Base-by-base conservation (phyloP, 2,329 filamentous ascomycete genomes). In the Ramichloridium luteum region DNA sequence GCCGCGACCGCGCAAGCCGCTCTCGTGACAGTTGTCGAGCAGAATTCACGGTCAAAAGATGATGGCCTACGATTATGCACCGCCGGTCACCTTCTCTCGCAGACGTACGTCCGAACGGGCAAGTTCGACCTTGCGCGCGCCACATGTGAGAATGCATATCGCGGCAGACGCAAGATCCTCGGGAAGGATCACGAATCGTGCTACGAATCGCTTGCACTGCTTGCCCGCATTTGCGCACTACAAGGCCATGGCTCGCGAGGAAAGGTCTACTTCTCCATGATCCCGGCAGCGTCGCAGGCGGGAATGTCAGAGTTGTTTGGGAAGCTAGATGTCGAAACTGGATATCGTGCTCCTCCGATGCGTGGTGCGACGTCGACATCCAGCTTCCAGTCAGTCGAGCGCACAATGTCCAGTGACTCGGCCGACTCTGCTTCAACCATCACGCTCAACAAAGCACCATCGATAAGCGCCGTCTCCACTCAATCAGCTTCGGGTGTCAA, bases 1-100 rank as follows among this genome's bases (percentile, higher is more conserved):
- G 27, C 40, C 25, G 28, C 14, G 2, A 40, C 38, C 23, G 47
- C 46, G 8, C 40, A 49, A 38, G 35, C 36, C 28, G 44, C 45
- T 25, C 43, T 53, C 9, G 13, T 27, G 17, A 32, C 16, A 12
- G 27, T 37, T 8, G 13, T 37, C 6, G 34, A 37, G 17, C 16
- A 17, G 13, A 26, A 27, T 6, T 35, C 28, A 8, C 27, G 14
- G 3, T 18, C 26, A 10, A 18, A 23, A 10, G 22, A 37, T 30
- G 35, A 35, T 23, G 31, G 32, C 13, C 28, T 27, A 16, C 14
- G 16, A 6, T 28, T 36, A 6, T 42, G 39, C 22, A 34, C 36
- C 12, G 37, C 31, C 12, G 31, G 39, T n/a, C 39, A 42, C 23
- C 25, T 42, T 6, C 31, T 42, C 11, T 15, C 37, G 4, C 25